Conservation (phyloP, 2,329 filamentous ascomycete species). For the Penicillium sp. region DNA sequence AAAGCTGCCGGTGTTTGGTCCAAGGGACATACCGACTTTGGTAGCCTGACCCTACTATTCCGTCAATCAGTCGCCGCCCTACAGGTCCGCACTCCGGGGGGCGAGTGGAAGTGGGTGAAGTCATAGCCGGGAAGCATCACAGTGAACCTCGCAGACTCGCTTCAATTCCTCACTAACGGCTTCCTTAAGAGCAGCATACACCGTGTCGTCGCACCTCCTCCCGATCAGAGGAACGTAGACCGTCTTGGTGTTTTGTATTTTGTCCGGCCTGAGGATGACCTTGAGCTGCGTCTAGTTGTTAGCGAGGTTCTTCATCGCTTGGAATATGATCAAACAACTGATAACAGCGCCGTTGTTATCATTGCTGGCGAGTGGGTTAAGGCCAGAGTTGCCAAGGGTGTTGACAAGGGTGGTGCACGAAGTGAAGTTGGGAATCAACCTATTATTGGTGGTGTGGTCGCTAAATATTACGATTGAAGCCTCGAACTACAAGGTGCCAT, state of each 20-base stretch:
- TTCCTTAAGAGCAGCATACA: constrained; percentile 56
- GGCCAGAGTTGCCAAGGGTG: constrained; percentile 29
- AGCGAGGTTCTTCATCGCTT: constrained; percentile 42
- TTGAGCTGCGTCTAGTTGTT: constrained; percentile 35
- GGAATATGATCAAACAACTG: constrained; percentile 21
- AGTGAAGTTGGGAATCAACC: constrained; percentile 26
- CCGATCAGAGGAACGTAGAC: constrained; percentile 51
- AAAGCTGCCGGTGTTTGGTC: constrained; percentile 51
- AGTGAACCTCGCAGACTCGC: constrained; percentile 57
- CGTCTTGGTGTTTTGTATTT: constrained; percentile 51
- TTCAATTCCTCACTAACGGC: constrained; percentile 57
- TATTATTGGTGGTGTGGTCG: constrained; percentile 27
- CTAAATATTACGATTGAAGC: constrained; percentile 25
- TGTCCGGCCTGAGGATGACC: constrained; percentile 50
- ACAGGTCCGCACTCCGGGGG: constrained; percentile 57
- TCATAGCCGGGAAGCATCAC: constrained; percentile 56
- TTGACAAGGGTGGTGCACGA: constrained; percentile 21
- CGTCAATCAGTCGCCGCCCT: constrained; percentile 63
- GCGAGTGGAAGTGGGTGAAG: constrained; percentile 58
- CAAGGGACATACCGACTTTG: constrained; percentile 62
- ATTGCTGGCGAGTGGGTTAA: constrained; percentile 31
- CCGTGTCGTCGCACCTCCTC: constrained; percentile 53
- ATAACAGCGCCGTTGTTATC: constrained; percentile 22
- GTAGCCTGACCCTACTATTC: constrained; percentile 62
- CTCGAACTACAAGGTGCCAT: background rate